Percentiles rank a stretch among this genome's conserved stretches.
Conservation (phyloP, 2,329 filamentous ascomycete genomes). For the Neoscytalidium dimidiatum region DNA sequence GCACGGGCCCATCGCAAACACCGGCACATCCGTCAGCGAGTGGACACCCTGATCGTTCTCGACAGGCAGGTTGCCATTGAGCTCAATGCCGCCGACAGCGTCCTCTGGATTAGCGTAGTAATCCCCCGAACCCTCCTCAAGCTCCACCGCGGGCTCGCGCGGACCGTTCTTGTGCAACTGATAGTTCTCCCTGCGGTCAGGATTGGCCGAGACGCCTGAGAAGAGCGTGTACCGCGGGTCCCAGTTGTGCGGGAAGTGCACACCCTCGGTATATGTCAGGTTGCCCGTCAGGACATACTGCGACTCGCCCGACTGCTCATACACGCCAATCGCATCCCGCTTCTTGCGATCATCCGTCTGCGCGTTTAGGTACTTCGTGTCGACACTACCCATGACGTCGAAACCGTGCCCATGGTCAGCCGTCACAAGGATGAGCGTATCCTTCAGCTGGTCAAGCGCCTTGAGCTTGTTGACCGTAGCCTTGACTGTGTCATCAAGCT, state of each 20-base stretch:
- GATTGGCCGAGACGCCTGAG: slow-evolving; percentile 68
- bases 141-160: slow-evolving; percentile 60
- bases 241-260: slow-evolving; percentile 82
- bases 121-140: slow-evolving; percentile 54
- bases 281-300: slow-evolving; percentile 69
- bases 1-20: slow-evolving; percentile 78
- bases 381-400: slow-evolving; percentile 79
- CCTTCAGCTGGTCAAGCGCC: slow-evolving; percentile 65
- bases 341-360: slow-evolving; percentile 69
- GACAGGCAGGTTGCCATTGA: slow-evolving; percentile 74
- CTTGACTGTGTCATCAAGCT: slow-evolving; percentile 80
- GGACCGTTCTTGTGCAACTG: slow-evolving; percentile 67
- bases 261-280: slow-evolving; percentile 67
- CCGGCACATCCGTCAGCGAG: slow-evolving; percentile 46
- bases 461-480: slow-evolving; percentile 73
- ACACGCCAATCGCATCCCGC: slow-evolving; percentile 73
- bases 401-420: slow-evolving; percentile 92
- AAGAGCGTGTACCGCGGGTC: slow-evolving; percentile 81
- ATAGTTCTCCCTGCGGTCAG: slow-evolving; percentile 78
- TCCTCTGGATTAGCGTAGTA: slow-evolving; percentile 71
- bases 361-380: slow-evolving; percentile 73
- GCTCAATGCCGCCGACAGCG: slow-evolving; percentile 64
- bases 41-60: slow-evolving; percentile 58
- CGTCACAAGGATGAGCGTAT: slow-evolving; percentile 78
- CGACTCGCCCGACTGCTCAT: slow-evolving; percentile 71